Base-by-base conservation (phyloP, 2,329 filamentous ascomycete genomes). In the Chrysoporthe cubensis region DNA sequence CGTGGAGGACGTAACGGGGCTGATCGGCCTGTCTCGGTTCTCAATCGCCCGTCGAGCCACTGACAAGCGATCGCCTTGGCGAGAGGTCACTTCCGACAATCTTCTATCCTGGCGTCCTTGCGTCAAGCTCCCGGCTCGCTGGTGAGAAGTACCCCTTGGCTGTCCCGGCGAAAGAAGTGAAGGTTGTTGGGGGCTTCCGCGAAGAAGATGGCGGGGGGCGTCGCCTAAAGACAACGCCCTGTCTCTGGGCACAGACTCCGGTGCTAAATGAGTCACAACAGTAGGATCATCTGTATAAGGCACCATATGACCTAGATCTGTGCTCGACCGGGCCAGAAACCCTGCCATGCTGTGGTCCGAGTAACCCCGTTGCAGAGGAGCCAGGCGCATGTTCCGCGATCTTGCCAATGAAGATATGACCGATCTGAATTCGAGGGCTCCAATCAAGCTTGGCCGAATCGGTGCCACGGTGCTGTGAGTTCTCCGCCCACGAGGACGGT, bases 371-470 rank as follows among this genome's bases (percentile, higher is more conserved):
- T 88, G 79, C 71, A 97, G 89, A 2, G 89, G 87, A 56, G 89
- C 87, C 21, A 91, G 85, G 73, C 90, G 88, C 37, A 92, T 87
- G 71, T 93, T 96, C 74, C 92, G 88, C 66, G 93, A 92, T 71
- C 90, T 91, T 74, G 96, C 90, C 66, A 99, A 80, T 2, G 94
- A 94, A n/a, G 92, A 91, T 58, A 99, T 82, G 3, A 97, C 91
- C 2, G 95, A 95, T 73, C 94, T 88, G 74, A 99, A 99, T 79
- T 99, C 96, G 67, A 99, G 83, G 9, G 93, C 96, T 56, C 96
- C 96, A 3, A 99, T 91, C 59, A 99, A 82, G 81, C 96, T 98
- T 1, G 96, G 95, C 56, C 96, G 87, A 70, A 99, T 97, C 0
- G 94, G 91, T 7, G 90, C 95, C 69, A 94, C 86, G 2, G 93